Base-by-base conservation (phyloP, 768 basidiomycete genomes). In the Strobilomyces echinocephalus region DNA sequence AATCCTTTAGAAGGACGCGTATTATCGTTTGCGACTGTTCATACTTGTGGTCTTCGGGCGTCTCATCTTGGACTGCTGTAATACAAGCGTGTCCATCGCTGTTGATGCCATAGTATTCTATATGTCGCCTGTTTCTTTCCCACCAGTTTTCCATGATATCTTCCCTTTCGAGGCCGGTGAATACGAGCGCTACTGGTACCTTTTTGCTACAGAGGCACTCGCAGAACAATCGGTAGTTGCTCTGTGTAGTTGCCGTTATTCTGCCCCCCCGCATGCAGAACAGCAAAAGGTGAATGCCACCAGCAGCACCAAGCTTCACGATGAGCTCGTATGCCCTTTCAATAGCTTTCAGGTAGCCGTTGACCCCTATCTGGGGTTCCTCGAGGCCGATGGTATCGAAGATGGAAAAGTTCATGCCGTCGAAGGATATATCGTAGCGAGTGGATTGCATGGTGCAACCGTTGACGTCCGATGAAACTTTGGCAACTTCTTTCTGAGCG, bases 221-320 rank as follows among this genome's bases (percentile, higher is more conserved):
- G 38, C 60, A 50, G 54, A 74, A 73, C 12, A 74, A 45, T 30
- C 55, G 52, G 57, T 72, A 76, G 46, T 74, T 76, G 56, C 63
- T 63, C 40, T 60, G 59, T 26, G 62, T 54, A 0, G 62, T 54
- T 15, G 63, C 58, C 18, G 57, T 69, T 53, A 75, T 63, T 42
- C 67, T 53, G 1, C 68, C 65, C 1, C 61, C 70, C 1, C 69
- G 67, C 61, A 75, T 64, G 54, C 67, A 67, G 48, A 66, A 74
- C 1, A 76, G 58, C 8, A 77, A 67, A 14, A 79, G 74, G 50
- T 67, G 72, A 33, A 79, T 63, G 28, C 78, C 76, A 14, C 64
- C 72, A 33, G 53, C 50, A 2, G 38, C 44, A 28, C 53, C 30
- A 10, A 78, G 64, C 9, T 38, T 58, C 11, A 46, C 38, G 54